Evolutionary conservation across 1,284 basidiomycete species (phyloP), one percentile per base, ranked within the genome.

Genomic region (Trichosporon ovoides): DNA sequence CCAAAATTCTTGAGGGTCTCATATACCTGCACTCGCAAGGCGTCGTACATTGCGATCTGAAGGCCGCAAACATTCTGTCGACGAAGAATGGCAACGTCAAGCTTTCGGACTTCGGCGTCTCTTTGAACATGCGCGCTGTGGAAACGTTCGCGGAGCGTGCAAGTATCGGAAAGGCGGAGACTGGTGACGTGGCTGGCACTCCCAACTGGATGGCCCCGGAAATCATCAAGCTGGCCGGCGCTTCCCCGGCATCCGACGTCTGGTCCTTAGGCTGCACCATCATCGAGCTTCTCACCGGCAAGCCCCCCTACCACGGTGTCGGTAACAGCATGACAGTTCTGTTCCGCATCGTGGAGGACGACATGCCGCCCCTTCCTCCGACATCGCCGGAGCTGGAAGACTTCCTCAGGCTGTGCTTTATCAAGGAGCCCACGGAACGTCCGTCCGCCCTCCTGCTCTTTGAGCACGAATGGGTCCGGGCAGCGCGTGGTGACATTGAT

Each of bases 141-240:
- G 81, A 88, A 51, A 90, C 91, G 75, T 85, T 85, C 69, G 88
- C 91, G 73, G 79, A 82, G 56, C 88, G 66, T 11, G 66, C 66
- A 3, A 69, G 69, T 1, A 77, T 68, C 60, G 63, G 62, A 14
- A 58, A 56, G 10, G 36, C 56, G 2, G 62, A 60, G 2, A 37
- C 40, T 9, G 57, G 53, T 37, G 78, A 79, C 52, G 76, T 94
- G 12, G 89, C 91, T 6, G 94, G 93, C 12, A 97, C 93, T 7
- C 93, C 93, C 3, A 95, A 97, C 69, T 97, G 93, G 93, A 97
- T 97, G 92, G 92, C 93, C 3, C 93, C 94, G 1, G 93, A 97
- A 75, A 89, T 80, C 52, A 97, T 97, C 64, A 88, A 92, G 74
- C 83, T 84, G 33, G 75, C 80, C 52, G 83, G 83, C 2, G 81